Base-by-base conservation (phyloP, 495 filamentous ascomycete genomes). In the Penicillium crystallinum region DNA sequence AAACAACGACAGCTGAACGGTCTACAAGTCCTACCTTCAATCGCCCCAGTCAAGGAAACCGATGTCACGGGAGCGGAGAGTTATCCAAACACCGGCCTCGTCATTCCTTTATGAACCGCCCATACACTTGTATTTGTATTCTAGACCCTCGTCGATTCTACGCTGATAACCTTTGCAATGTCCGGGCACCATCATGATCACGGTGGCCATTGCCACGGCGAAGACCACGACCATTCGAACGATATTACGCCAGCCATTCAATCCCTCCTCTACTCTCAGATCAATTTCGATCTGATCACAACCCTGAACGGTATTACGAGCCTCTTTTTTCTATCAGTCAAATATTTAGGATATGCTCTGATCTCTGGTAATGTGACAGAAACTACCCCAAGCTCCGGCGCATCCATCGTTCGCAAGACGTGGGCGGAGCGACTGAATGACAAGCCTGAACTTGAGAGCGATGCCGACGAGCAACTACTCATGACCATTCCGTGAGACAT, bases 401-500 rank as follows among this genome's bases (percentile, higher is more conserved):
- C 76, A 47, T 83, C 79, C 1, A 80, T 97, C 44, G 78, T 91
- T n/a, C 79, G 88, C 68, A 98, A 98, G 72, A 87, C 89, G 38
- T 97, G 91, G 91, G 77, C 80, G 4, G 84, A 96, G 65, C 74
- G 93, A 49, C 57, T 97, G 51, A 67, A 84, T 23, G 65, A 77
- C 9, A 72, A 84, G 55, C 88, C 88, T 0, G 84, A 91, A 67
- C 77, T 98, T 11, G 80, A 76, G 63, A 96, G 90, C 53, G 88
- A 92, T 65, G 82, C 84, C 0, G 93, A 97, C 62, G 93, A 96
- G 75, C 90, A 98, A 72, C 54, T 98, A n/a, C 63, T 98, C 30
- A 87, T 97, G 72, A 83, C 86, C 61, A 79, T 97, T 18, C 95
- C 93, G 92, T 97, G 74, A 39, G 88, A 81, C 1, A 22, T 0